Evolutionary conservation across 108 stramenopile species (phyloP).

Genomic region (Schizochytrium sp.): DNA sequence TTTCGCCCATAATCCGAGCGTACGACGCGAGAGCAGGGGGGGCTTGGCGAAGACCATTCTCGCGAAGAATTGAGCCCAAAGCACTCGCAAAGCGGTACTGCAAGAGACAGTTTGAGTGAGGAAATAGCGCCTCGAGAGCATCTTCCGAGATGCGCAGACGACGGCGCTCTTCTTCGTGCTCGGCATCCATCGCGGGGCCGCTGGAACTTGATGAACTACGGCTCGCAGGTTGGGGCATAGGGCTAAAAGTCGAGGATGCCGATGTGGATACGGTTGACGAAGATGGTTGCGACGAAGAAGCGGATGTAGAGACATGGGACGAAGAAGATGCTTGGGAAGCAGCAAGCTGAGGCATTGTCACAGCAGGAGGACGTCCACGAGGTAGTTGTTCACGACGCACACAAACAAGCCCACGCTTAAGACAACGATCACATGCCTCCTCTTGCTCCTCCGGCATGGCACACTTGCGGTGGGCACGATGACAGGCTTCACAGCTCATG

Average conservation of each 20-base stretch:
- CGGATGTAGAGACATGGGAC: too few relatives aligned
- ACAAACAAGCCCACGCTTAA: neutral
- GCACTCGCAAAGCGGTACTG: neutral
- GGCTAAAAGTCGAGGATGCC: neutral
- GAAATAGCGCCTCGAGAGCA: neutral
- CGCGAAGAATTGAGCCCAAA: neutral
- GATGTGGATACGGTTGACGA: too few relatives aligned
- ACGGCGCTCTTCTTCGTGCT: too few relatives aligned
- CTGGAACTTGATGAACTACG: neutral
- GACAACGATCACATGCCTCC: neutral
- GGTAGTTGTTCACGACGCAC: neutral
- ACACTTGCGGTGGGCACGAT: neutral
- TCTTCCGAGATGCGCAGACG: neutral
- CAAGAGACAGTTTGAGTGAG: constrained; percentile 3
- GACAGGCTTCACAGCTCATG: constrained; percentile 10
- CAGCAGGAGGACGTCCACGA: neutral
- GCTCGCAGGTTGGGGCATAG: neutral
- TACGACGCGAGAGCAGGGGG: neutral
- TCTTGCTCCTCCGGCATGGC: neutral
- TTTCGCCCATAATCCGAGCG: neutral
- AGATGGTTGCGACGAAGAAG: neutral
- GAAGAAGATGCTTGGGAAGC: too few relatives aligned
- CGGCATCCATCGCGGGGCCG: neutral
- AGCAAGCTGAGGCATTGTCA: neutral
- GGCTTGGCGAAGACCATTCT: neutral